Evolutionary conservation across 2,329 filamentous ascomycete genomes (phyloP), one percentile per base, ranked within the genome.

Genomic region (Thermomyces lanuginosus): DNA sequence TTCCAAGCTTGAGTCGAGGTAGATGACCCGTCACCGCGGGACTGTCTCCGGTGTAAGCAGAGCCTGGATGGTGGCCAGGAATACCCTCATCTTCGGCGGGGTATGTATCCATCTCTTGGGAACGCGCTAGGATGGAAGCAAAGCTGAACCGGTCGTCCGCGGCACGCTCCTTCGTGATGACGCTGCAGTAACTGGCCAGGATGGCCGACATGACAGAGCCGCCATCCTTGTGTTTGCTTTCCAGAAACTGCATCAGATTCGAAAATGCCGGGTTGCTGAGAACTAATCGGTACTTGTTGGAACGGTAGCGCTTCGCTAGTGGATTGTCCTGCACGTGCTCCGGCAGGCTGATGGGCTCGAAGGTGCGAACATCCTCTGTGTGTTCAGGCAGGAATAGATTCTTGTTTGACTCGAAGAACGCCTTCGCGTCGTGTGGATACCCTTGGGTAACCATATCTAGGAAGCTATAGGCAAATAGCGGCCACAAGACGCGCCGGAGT

Each of bases 381-480:
- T 92, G 84, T 27, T 80, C 69, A 13, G 67, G 67, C 39, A 83
- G 72, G 42, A 95, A 95, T 14, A 58, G 47, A 28, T 72, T 55
- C 29, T 72, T 72, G 43, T 80, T 72, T 4, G 66, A 61, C 15
- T 69, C 65, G 34, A 91, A 73, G 45, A 92, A 86, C 2, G 65
- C 59, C 38, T 78, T 73, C 8, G 75, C 72, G 32, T 92, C 81
- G 20, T 69, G 68, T 1, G 68, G 58, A 40, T 77, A 83, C 36
- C 72, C 72, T 33, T 81, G 70, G 17, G 63, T 63, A 15, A 91
- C 67, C 29, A 95, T 67, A 31, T 81, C 74, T 14, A 98, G 61
- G 46, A 79, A 93, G 0, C 81, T 89, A 53, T 98, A 92, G 26
- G 95, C 79, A 44, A 93, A 95, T 1, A 91, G 60, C 0, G 89